A percentile compares a stretch with the other conserved stretches of the same genome.
Conservation (phyloP, 164 flowering plant species). For the grape (Vitis vinifera) region DNA sequence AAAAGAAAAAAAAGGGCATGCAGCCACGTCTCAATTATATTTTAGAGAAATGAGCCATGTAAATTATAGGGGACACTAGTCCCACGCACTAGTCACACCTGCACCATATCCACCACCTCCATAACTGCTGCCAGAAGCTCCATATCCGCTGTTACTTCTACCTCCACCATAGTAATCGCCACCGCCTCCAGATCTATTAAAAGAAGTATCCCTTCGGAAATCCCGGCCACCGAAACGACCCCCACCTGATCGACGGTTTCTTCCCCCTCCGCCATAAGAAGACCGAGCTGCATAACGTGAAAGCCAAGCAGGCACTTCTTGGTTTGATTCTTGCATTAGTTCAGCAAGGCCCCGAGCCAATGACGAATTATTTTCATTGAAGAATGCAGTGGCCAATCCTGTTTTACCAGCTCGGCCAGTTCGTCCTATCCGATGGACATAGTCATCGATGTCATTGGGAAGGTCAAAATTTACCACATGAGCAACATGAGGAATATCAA, state of each 20-base stretch:
- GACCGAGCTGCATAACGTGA: slow-evolving; percentile 9
- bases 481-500: slow-evolving; percentile 14
- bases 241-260: slow-evolving; percentile 8
- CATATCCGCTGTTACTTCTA: slow-evolving; percentile 19
- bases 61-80: slow-evolving; percentile 16
- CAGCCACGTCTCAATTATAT: background rate
- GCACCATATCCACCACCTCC: slow-evolving; percentile 27
- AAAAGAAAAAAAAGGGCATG: background rate
- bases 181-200: slow-evolving; percentile 20
- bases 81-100: slow-evolving; percentile 44
- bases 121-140: slow-evolving; percentile 18
- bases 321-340: slow-evolving; percentile 19
- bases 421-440: slow-evolving; percentile 13
- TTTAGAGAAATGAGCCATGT: background rate
- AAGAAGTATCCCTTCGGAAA: slow-evolving; percentile 21
- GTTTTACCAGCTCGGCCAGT: slow-evolving; percentile 15
- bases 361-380: slow-evolving; percentile 9
- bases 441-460: slow-evolving; percentile 17
- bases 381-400: slow-evolving; percentile 14
- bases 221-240: slow-evolving; percentile 20
- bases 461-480: slow-evolving; percentile 14
- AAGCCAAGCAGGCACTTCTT: slow-evolving; percentile 22
- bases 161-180: slow-evolving; percentile 25
- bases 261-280: slow-evolving; percentile 4
- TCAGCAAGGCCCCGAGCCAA: slow-evolving; percentile 11